Evolutionary conservation across 306 rosid genomes (phyloP).

Genomic region (Fragaria iinumae): DNA sequence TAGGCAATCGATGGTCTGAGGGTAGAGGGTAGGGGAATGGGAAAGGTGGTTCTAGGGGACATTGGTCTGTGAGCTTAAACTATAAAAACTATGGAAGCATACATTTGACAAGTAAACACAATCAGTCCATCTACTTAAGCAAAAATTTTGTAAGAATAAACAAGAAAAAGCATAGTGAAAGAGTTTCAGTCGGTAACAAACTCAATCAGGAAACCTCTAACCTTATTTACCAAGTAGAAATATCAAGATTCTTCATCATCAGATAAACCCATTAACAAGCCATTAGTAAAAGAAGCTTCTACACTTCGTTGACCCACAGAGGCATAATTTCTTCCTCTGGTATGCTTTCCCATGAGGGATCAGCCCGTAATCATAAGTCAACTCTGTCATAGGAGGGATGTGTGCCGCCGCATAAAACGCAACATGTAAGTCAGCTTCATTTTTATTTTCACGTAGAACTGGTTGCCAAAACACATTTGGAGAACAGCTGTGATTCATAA

Average conservation of each 20-base stretch:
- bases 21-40: no score
- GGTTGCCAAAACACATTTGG: constrained; percentile 88
- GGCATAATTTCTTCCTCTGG: constrained; percentile 74
- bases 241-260: constrained; percentile 17
- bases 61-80: no score
- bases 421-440: constrained; percentile 64
- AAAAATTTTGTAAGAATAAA: background rate
- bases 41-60: no score
- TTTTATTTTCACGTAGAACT: constrained; percentile 56
- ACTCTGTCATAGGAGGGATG: constrained; percentile 86
- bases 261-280: constrained; percentile 30
- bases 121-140: background rate
- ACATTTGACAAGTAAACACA: no score
- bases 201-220: constrained; percentile 27
- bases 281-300: constrained; percentile 58
- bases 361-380: constrained; percentile 84
- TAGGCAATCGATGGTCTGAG: no score
- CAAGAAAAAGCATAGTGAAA: background rate
- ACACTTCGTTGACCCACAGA: constrained; percentile 73
- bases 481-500: constrained; percentile 93
- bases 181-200: constrained; percentile 11
- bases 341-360: constrained; percentile 53
- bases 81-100: no score
- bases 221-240: constrained; percentile 41
- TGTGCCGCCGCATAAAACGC: constrained; percentile 69